Evolutionary conservation across 495 filamentous ascomycete genomes (phyloP).

Genomic region (Hypoxylon fragiforme): DNA sequence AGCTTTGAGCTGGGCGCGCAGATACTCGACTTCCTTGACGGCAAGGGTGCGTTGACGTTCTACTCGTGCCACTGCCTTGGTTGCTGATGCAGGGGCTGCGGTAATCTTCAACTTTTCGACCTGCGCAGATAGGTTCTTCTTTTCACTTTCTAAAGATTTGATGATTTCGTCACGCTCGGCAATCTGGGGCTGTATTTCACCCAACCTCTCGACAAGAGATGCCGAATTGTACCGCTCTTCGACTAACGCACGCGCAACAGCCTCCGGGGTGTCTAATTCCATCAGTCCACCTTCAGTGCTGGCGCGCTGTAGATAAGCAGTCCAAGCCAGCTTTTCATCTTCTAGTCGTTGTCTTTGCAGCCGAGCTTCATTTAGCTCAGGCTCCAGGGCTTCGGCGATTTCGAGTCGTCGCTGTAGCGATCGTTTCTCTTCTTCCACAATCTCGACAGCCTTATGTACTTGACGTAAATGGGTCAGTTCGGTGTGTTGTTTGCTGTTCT

Average conservation of each 20-base stretch:
- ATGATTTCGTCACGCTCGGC: slow-evolving; percentile 79
- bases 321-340: slow-evolving; percentile 85
- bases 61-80: slow-evolving; percentile 65
- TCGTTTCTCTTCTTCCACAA: slow-evolving; percentile 96
- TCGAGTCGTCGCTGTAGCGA: slow-evolving; percentile 76
- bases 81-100: slow-evolving; percentile 54
- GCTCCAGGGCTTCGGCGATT: slow-evolving; percentile 71
- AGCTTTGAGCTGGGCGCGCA: slow-evolving; percentile 88
- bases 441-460: slow-evolving; percentile 78
- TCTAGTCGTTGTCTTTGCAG: slow-evolving; percentile 85
- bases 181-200: slow-evolving; percentile 76
- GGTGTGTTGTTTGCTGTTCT: slow-evolving; percentile 74
- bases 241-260: slow-evolving; percentile 81
- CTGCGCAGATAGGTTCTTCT: slow-evolving; percentile 60
- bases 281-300: slow-evolving; percentile 55
- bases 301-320: slow-evolving; percentile 77
- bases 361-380: slow-evolving; percentile 74
- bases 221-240: slow-evolving; percentile 78
- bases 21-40: slow-evolving; percentile 88
- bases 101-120: slow-evolving; percentile 67
- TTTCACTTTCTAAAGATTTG: slow-evolving; percentile 69
- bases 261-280: slow-evolving; percentile 86
- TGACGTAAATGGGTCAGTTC: slow-evolving; percentile 82
- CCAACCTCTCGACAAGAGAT: slow-evolving; percentile 74
- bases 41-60: slow-evolving; percentile 85